A percentile compares a stretch with the other conserved stretches of the same genome.
Evolutionary conservation across 1,139 yeast species (phyloP).

Genomic region (Lodderomyces orthopsilosis): DNA sequence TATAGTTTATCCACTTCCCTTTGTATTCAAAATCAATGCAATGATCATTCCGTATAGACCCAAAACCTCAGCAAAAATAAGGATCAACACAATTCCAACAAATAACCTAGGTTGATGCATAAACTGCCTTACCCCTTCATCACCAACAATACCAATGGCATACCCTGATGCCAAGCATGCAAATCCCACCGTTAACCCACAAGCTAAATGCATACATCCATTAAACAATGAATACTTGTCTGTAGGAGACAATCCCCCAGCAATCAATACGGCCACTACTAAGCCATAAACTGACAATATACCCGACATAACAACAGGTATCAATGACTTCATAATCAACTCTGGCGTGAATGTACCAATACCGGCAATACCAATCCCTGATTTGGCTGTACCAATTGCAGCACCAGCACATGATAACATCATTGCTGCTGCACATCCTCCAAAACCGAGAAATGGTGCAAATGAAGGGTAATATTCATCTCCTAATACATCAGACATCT

Average conservation of each 20-base stretch:
- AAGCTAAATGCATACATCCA: constrained; percentile 95
- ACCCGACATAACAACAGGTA: constrained; percentile 98
- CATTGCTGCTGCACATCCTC: constrained; percentile 93
- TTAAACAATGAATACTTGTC: constrained; percentile 82
- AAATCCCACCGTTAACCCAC: constrained; percentile 93
- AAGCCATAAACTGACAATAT: constrained; percentile 93
- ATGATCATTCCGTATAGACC: constrained; percentile 95
- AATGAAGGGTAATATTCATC: constrained; percentile 76
- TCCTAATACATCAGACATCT: constrained; percentile 30
- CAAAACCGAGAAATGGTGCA: constrained; percentile 95
- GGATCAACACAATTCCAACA: constrained; percentile 95
- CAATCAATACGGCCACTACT: constrained; percentile 92
- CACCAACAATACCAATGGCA: constrained; percentile 98
- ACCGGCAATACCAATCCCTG: constrained; percentile 96
- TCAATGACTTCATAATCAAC: constrained; percentile 75
- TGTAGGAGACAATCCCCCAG: constrained; percentile 82
- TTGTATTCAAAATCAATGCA: constrained; percentile 86
- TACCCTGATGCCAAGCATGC: constrained; percentile 98
- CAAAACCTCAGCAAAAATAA: constrained; percentile 98
- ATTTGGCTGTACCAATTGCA: constrained; percentile 96
- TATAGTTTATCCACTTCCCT: constrained; percentile 54
- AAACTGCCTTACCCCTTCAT: constrained; percentile 96
- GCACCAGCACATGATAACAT: constrained; percentile 91
- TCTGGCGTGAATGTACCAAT: constrained; percentile 85
- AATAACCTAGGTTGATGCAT: constrained; percentile 96